Base-by-base conservation (phyloP, 2,329 filamentous ascomycete species). In the Colletotrichum sp. region DNA sequence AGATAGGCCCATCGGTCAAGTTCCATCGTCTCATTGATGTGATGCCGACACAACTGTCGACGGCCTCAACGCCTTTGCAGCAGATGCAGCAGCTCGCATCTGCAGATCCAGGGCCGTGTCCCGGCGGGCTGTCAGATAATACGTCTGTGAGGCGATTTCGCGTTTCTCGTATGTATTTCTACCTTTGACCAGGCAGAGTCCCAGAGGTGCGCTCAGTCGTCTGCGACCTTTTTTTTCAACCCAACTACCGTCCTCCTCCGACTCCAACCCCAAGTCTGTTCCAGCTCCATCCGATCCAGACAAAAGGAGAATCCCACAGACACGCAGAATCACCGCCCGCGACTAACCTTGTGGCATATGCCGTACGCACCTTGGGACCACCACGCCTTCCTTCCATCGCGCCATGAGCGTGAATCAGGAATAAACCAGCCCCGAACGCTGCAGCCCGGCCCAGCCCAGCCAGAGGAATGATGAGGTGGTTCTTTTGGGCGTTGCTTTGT, bases 91-190 rank as follows among this genome's bases (percentile, higher is more conserved):
- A 34, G 22, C n/a, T 22, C 30, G 44, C 30, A 15, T 55, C 49
- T 69, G 73, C 27, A 63, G 63, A 76, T 69, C 63, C 62, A n/a
- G 55, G 73, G 57, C 69, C 63, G 73, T 64, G 69, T 73, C 49
- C 62, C 63, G 34, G 71, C 27, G 62, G 63, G 49, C 69, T 76
- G 69, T 68, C 73, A 72, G 69, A 67, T 29, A 65, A 57, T 29
- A 16, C n/a, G 66, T 69, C 66, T 27, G 52, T 59, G 66, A 52
- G 44, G 44, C 44, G n/a, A 34, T 15, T 12, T 61, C 34, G 30
- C 22, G 52, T 44, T 57, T 25, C 30, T 61, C 22, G 27, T 49
- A 52, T 22, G 44, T 52, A 52, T 52, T 52, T 52, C 44, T 52
- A 63, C 27, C 30, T 63, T 34, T 11, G 44, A 22, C 27, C 29